Evolutionary conservation across 371 early-diverging fungal species (phyloP).

Genomic region (Nematocida sp.): DNA sequence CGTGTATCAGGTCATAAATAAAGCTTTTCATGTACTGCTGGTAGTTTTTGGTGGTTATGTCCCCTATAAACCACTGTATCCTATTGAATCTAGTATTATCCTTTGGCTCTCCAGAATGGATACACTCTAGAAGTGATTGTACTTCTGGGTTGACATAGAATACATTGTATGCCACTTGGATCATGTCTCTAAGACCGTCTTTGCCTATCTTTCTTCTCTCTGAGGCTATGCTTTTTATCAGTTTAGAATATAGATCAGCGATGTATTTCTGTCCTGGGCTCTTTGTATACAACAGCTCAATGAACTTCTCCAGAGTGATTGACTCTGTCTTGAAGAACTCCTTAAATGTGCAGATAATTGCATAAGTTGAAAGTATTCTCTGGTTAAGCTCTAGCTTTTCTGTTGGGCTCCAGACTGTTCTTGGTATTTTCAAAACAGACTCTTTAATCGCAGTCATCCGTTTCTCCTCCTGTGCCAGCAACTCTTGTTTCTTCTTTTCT

Average conservation of each 20-base stretch:
- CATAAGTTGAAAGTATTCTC: conserved; percentile 18
- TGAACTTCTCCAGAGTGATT: conserved; percentile 24
- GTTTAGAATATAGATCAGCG: conserved; percentile 21
- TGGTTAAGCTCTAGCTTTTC: background rate
- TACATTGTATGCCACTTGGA: conserved; percentile 30
- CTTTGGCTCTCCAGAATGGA: background rate
- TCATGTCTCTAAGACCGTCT: conserved; percentile 38
- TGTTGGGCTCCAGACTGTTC: background rate
- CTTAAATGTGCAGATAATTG: background rate
- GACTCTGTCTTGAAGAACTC: conserved; percentile 30
- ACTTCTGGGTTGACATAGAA: background rate
- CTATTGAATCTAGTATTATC: conserved; percentile 40
- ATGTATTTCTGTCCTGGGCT: background rate
- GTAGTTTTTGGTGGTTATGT: conserved; percentile 16
- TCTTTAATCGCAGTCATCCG: background rate
- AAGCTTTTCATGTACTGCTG: conserved; percentile 49
- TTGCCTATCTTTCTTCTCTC: conserved; percentile 48
- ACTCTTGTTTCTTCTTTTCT: conserved; percentile 13
- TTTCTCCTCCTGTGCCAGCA: conserved; percentile 6
- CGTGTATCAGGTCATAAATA: conserved; percentile 26
- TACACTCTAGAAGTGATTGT: background rate
- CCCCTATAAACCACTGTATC: conserved; percentile 52
- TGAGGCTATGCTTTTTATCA: conserved; percentile 25
- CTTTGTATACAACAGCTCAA: background rate
- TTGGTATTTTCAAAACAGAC: background rate